Base-by-base conservation (phyloP, 441 rosid species). In the Euphorbia corollata region DNA sequence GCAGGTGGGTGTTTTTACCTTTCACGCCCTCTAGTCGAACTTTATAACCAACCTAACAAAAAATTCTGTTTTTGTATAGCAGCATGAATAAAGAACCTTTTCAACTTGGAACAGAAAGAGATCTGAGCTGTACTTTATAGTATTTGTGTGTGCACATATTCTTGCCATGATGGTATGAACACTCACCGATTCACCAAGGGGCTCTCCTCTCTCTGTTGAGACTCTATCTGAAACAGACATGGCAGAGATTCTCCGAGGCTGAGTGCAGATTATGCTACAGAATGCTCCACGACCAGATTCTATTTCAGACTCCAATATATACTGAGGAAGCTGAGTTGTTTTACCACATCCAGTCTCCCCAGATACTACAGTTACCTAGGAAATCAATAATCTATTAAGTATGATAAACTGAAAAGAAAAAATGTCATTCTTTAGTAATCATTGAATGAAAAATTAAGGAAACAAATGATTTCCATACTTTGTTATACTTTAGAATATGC, bases 341-440 rank as follows among this genome's bases (percentile, higher is more conserved):
- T 94, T 94, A 32, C 99, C 99, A 79, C 99, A 94, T 72, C 99
- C 98, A 71, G 99, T 94, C 86, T 94, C 99, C 59, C 99, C 99
- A 60, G 99, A 91, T 78, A 94, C 87, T 32, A 94, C 96, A 67
- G 89, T 82, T 55, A 91, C 99, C 99, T 94, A 74, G 36, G 34
- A 76, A 76, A 30, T 73, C 51, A 62, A 55, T 47, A 71, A 54
- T 18, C 30, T 6, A 20, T 48, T 60, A 65, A 65, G 55, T 58
- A 56, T 19, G 48, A 50, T 47, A n/a, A n/a, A 7, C 2, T n/a
- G 13, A 5, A 5, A 6, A 1, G 54, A 32, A 56, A 20, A 8
- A 53, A 53, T 34, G 36, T 11, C 34, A 15, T 34, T 23, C 15
- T 1, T 10, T 38, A 34, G 51, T 66, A 5, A 23, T 32, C 41